These are phyloP conservation scores for Pseudogymnoascus sp. DNA, from an alignment of 2,329 filamentous ascomycete genomes.

Conservation along the genomic window DNA sequence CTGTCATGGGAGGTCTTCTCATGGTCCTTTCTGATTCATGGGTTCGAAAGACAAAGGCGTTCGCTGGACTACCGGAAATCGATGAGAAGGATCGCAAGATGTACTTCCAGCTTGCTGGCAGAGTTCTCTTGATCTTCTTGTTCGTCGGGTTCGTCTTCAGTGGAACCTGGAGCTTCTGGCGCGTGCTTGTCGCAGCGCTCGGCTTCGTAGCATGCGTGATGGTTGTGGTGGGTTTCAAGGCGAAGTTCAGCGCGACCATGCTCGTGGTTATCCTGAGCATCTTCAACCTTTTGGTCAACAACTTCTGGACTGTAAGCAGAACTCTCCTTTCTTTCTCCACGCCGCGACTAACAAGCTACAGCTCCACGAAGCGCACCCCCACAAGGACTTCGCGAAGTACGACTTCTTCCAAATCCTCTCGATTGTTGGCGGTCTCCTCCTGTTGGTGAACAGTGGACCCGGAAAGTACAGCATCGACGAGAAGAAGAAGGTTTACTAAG, in stretches of 20 bases:
- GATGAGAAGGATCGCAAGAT: constrained; percentile 99
- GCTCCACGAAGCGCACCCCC: constrained; percentile 95
- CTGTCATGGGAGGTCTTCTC: constrained; percentile 89
- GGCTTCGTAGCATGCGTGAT: constrained; percentile 91
- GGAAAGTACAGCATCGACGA: constrained; percentile 98
- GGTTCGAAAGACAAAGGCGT: constrained; percentile 95
- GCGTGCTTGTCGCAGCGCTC: constrained; percentile 73
- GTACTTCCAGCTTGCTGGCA: constrained; percentile 98
- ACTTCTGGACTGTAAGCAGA: constrained; percentile 92
- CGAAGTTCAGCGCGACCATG: constrained; percentile 95
- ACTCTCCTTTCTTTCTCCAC: background rate
- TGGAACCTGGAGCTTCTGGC: constrained; percentile 84
- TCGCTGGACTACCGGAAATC: constrained; percentile 83
- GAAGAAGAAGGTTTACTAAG: constrained; percentile 99
- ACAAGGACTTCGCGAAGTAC: constrained; percentile 99
- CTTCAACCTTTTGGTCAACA: constrained; percentile 97
- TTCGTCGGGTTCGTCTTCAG: constrained; percentile 96
- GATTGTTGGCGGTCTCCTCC: constrained; percentile 90
- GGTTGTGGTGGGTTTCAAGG: constrained; percentile 99
- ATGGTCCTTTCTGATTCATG: constrained; percentile 98
- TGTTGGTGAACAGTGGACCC: constrained; percentile 97
- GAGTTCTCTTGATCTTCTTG: constrained; percentile 92
- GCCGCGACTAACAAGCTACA: constrained; percentile 31
- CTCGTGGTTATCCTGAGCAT: constrained; percentile 90
- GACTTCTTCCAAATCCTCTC: constrained; percentile 99